Evolutionary conservation across 257 asterid genomes (phyloP), one percentile per base, ranked within the genome.

Genomic region (Handroanthus guayacan): DNA sequence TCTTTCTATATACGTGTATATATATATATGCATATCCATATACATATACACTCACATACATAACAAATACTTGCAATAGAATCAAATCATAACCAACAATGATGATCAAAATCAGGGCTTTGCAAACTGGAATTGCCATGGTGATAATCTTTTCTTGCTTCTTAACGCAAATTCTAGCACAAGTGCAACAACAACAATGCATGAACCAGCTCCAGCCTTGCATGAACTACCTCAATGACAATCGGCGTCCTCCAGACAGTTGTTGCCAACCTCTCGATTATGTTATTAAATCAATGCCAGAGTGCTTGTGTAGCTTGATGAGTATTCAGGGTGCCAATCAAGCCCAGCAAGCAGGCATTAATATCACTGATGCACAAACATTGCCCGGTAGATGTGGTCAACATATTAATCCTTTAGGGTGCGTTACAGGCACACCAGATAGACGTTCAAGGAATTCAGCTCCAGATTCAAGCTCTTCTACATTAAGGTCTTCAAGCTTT

Each of bases 301-400:
- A 90, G 71, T 91, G 98, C 72, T 66, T 93, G 66, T 93, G 98
- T 45, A 81, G 85, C 10, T 31, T 91, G 87, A 87, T 93, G 41
- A 93, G 86, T 73, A 80, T 88, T 34, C 69, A 79, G 6, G 98
- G 98, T 8, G 82, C 96, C 45, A 84, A 86, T 51, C 87, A 80
- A 18, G 98, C 98, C 0, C 87, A 90, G 60, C 84, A 67, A 63
- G 87, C 96, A 0, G 97, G 98, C 3, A 84, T 93, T 37, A 87
- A 93, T 47, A 71, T 78, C 2, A 85, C 88, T 5, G 80, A 89
- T 17, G 97, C 95, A 5, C 97, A 91, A 18, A 87, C 89, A 10
- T 74, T 93, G 71, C 98, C 97, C 0, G 97, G 88, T 20, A 80
- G 93, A 47, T 93, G 98, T 4, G 98, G 97, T 6, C 89, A 88